phyloP scores from a whole-genome alignment of 768 basidiomycete species.

The Termitomyces sp. region DNA sequence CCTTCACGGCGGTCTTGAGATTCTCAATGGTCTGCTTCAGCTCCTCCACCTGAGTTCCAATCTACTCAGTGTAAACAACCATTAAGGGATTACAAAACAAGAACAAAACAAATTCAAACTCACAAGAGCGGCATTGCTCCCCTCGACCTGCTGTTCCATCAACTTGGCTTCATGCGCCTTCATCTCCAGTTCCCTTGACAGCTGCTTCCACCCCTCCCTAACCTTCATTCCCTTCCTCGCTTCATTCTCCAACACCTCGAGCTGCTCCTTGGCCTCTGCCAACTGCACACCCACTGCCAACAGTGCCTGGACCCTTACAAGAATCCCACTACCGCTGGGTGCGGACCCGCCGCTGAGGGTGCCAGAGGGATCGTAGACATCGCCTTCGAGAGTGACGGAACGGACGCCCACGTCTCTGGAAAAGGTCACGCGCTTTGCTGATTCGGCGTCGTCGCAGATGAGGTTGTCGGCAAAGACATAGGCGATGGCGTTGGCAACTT shows the following conservation, averaged over 20 bases:
- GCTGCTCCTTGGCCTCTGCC: slow-evolving; percentile 35
- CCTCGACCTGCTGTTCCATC: slow-evolving; percentile 78
- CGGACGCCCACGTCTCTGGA: slow-evolving; percentile 57
- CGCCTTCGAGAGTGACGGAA: slow-evolving; percentile 91
- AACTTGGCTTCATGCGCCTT: slow-evolving; percentile 83
- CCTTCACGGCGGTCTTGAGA: slow-evolving; percentile 51
- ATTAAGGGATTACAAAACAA: neutral
- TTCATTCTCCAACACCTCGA: slow-evolving; percentile 50
- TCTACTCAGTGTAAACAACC: slow-evolving; percentile 34
- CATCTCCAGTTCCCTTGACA: slow-evolving; percentile 73
- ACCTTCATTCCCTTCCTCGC: slow-evolving; percentile 45
- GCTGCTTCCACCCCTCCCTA: slow-evolving; percentile 55
- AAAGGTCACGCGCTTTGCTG: slow-evolving; percentile 89
- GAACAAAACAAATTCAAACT: slow-evolving; percentile 17
- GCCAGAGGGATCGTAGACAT: slow-evolving; percentile 94
- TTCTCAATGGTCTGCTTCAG: slow-evolving; percentile 58
- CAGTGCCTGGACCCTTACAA: slow-evolving; percentile 83
- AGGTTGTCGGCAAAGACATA: slow-evolving; percentile 93
- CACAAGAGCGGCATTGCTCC: slow-evolving; percentile 87
- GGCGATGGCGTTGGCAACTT: slow-evolving; percentile 83
- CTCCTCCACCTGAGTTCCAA: slow-evolving; percentile 73
- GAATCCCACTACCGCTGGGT: slow-evolving; percentile 64
- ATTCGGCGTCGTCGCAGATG: slow-evolving; percentile 82
- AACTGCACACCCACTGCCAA: slow-evolving; percentile 60
- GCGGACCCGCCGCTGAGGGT: slow-evolving; percentile 90